Conservation (phyloP, 2,329 filamentous ascomycete genomes). For the Bipolaris gigantea region DNA sequence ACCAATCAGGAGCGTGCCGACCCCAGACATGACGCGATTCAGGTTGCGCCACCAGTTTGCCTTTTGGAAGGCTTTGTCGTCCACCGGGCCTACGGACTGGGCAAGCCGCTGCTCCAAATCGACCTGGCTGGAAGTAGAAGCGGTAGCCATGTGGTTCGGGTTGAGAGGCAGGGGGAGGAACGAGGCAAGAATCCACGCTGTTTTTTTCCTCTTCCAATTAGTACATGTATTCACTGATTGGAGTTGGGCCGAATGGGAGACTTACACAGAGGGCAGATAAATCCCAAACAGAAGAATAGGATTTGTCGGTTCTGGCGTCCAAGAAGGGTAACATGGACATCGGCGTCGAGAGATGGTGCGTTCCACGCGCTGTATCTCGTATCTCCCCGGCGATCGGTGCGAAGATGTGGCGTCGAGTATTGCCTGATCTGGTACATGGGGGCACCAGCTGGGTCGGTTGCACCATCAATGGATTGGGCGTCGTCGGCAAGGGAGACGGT, state of each 20-base stretch:
- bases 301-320: slow-evolving; percentile 74
- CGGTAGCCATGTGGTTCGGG: slow-evolving; percentile 48
- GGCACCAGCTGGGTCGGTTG: slow-evolving; percentile 32
- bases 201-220: slow-evolving; percentile 15
- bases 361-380: slow-evolving; percentile 67
- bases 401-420: slow-evolving; percentile 42
- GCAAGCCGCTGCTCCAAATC: slow-evolving; percentile 51
- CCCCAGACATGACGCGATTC: slow-evolving; percentile 62
- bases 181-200: slow-evolving; percentile 79
- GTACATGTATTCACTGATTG: slow-evolving; percentile 16
- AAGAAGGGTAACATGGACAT: slow-evolving; percentile 61
- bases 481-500: slow-evolving; percentile 35
- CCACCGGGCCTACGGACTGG: slow-evolving; percentile 48
- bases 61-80: slow-evolving; percentile 58
- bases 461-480: slow-evolving; percentile 31
- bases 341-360: slow-evolving; percentile 70
- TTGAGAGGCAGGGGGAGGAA: slow-evolving; percentile 70
- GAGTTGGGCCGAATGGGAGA: slow-evolving; percentile 13
- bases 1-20: slow-evolving; percentile 59
- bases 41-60: slow-evolving; percentile 67
- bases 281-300: slow-evolving; percentile 73
- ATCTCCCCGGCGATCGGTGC: slow-evolving; percentile 48
- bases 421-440: slow-evolving; percentile 30
- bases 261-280: slow-evolving; percentile 68
- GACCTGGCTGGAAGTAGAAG: slow-evolving; percentile 35